Evolutionary conservation across 2,329 filamentous ascomycete species (phyloP).

Genomic region (Pseudopyrenochaeta lycopersici): DNA sequence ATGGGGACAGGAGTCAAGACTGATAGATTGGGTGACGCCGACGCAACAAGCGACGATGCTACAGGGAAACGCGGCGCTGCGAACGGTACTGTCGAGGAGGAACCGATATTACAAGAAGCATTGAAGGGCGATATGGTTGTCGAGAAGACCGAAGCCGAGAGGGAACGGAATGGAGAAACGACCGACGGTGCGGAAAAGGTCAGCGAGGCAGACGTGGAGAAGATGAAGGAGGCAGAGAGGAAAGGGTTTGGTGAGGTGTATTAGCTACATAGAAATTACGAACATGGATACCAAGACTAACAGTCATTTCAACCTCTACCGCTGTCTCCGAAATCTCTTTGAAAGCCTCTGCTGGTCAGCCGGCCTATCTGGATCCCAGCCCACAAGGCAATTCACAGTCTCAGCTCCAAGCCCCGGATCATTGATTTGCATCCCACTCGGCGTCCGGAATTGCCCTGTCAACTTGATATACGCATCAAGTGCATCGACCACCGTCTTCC

Average conservation of each 20-base stretch:
- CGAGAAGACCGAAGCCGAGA: slow-evolving; percentile 31
- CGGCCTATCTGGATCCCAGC: slow-evolving; percentile 35
- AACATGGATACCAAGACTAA: no score
- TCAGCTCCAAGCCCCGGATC: slow-evolving; percentile 37
- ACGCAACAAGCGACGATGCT: slow-evolving; percentile 33
- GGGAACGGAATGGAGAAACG: slow-evolving; percentile 22
- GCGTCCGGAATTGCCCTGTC: slow-evolving; percentile 28
- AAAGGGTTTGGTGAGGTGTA: slow-evolving; percentile 43
- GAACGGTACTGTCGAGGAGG: slow-evolving; percentile 7
- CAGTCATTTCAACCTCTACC: background rate
- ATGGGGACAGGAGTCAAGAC: slow-evolving; percentile 57
- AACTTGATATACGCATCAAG: slow-evolving; percentile 37
- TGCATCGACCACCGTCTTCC: slow-evolving; percentile 34
- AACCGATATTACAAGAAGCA: slow-evolving; percentile 39
- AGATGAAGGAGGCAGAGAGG: slow-evolving; percentile 34
- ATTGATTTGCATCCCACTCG: slow-evolving; percentile 33
- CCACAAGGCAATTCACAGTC: slow-evolving; percentile 41
- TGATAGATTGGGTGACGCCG: slow-evolving; percentile 56
- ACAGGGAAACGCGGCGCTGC: background rate
- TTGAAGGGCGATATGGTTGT: slow-evolving; percentile 44
- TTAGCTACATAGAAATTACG: slow-evolving; percentile 6
- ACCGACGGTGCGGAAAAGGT: slow-evolving; percentile 21
- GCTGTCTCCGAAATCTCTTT: slow-evolving; percentile 3
- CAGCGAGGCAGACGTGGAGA: slow-evolving; percentile 32
- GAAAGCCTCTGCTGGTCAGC: slow-evolving; percentile 15